Evolutionary conservation across 129 eudicot genomes (phyloP), one percentile per base, ranked within the genome.

Genomic region (Tanacetum coccineum): DNA sequence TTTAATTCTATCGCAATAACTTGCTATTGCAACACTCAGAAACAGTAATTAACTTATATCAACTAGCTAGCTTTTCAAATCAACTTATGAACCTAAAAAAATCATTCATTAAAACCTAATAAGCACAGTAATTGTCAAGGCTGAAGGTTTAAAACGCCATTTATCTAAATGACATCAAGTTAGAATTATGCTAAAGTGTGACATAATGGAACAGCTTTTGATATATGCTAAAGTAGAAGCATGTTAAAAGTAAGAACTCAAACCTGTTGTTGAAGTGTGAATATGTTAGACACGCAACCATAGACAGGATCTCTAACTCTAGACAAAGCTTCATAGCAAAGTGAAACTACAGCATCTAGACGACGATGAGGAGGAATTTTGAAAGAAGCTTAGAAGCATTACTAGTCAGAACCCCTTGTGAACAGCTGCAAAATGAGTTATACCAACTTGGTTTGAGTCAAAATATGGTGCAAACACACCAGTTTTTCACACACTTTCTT

Each of bases 281-380:
- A 79, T 61, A 87, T 76, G 40, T 84, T 84, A 9, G 71, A 81
- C 77, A 87, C 91, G 63, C 88, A 87, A 21, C 96, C 96, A 62
- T 88, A 88, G 4, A 88, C 89, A 40, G 96, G 96, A 53, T 88
- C 96, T 36, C 81, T 67, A 82, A 85, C 83, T 85, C 96, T 82
- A 73, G 92, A 83, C 6, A 85, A 73, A 28, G 96, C 96, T 72
- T 88, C 96, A 50, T 82, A 88, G 26, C 89, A 80, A 48, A 88
- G 86, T 2, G 96, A 80, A 47, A 85, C 81, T 26, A 80, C 91
- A 53, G 96, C 89, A 66, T 88, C 96, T 15, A 82, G 71, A 5
- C 96, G 87, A 44, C 76, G 64, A 49, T 85, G 82, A 13, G 83
- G 76, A 3, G 91, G 91, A 3, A 85, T 81, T 54, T 8, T 75